phyloP scores from a whole-genome alignment of 192 early-diverging fungal species.

The Coemansia sp. region DNA sequence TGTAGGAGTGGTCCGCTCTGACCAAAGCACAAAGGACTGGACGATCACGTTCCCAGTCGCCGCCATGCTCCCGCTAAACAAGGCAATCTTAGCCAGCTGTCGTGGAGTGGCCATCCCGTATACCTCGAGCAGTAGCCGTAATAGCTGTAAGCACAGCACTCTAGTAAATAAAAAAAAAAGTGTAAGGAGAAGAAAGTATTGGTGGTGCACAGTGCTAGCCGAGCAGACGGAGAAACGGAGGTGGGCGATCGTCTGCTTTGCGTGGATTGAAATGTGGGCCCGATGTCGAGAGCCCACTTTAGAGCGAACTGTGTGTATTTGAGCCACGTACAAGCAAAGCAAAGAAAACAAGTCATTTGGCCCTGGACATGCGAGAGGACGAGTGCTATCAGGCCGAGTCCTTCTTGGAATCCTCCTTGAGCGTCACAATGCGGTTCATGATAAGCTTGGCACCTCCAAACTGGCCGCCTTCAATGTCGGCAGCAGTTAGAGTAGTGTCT shows the following conservation, averaged over 20 bases:
- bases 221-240: no score
- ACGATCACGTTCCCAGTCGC: conserved; percentile 35
- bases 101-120: background rate
- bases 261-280: no score
- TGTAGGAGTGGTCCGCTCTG: background rate
- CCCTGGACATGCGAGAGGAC: background rate
- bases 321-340: background rate
- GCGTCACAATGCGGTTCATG: conserved; percentile 69
- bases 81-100: conserved; percentile 17
- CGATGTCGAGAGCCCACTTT: no score
- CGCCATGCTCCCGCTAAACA: conserved; percentile 35
- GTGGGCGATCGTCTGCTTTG: no score
- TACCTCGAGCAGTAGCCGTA: background rate
- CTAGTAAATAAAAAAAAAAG: background rate
- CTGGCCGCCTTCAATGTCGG: conserved; percentile 61
- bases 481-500: conserved; percentile 73
- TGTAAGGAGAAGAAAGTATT: background rate
- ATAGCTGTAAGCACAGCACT: background rate
- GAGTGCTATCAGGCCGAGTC: conserved; percentile 6
- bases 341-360: background rate
- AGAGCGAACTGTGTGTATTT: background rate
- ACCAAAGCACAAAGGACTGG: conserved; percentile 18
- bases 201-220: no score
- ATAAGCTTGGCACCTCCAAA: conserved; percentile 63
- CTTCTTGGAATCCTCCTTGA: conserved; percentile 74